Evolutionary conservation across 495 filamentous ascomycete species (phyloP).

Genomic region (Penicillium bialowiezense): DNA sequence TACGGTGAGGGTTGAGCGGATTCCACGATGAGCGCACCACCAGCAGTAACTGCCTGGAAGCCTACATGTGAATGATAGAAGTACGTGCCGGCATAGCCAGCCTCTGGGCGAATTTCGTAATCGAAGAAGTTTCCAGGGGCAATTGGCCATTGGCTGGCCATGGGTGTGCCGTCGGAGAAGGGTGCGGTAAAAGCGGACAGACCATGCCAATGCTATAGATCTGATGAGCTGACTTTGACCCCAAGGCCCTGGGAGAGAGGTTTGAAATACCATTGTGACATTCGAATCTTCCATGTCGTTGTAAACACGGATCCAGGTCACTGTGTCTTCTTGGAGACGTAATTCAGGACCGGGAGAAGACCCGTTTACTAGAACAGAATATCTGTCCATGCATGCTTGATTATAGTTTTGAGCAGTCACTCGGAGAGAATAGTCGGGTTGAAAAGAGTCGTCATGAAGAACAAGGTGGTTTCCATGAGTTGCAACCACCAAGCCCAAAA

Average conservation of each 20-base stretch:
- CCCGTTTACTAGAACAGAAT: conserved; percentile 51
- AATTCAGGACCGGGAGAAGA: conserved; percentile 40
- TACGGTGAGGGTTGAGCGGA: conserved; percentile 36
- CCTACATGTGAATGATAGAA: conserved; percentile 61
- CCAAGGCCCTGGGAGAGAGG: conserved; percentile 12
- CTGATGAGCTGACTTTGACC: not conserved
- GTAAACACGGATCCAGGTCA: conserved; percentile 57
- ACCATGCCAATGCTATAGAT: conserved; percentile 58
- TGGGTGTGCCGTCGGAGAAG: conserved; percentile 55
- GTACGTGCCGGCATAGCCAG: conserved; percentile 53
- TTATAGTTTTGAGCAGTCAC: conserved; percentile 35
- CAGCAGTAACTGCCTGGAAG: conserved; percentile 52
- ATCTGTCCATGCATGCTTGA: conserved; percentile 42
- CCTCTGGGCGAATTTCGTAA: conserved; percentile 51
- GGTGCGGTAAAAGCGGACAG: conserved; percentile 50
- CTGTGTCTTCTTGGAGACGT: conserved; percentile 32
- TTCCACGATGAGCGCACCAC: conserved; percentile 56
- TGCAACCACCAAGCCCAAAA: not conserved
- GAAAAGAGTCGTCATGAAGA: conserved; percentile 39
- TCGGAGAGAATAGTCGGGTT: conserved; percentile 50
- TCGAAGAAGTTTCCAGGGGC: conserved; percentile 58
- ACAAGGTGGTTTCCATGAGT: not conserved
- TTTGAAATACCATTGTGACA: conserved; percentile 47
- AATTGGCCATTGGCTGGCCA: conserved; percentile 57
- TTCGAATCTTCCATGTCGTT: conserved; percentile 55